Evolutionary conservation across 2,329 filamentous ascomycete species (phyloP).

Genomic region (Coniella lustricola): DNA sequence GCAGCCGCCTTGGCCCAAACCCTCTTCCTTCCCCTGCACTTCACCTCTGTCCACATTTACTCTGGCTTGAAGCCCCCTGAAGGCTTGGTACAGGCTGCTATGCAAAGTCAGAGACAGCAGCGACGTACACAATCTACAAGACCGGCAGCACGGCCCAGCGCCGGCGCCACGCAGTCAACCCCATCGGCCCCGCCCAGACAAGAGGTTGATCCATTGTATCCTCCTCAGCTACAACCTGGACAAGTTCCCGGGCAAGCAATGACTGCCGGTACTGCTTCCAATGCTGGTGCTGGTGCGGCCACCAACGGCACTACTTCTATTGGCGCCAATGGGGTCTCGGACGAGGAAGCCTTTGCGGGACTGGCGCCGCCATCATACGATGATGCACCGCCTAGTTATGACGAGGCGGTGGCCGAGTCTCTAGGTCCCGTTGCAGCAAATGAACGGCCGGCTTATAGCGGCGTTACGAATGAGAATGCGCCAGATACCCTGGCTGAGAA

Average conservation of each 20-base stretch:
- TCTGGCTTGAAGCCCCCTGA: slow-evolving; percentile 80
- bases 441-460: slow-evolving; percentile 61
- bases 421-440: slow-evolving; percentile 56
- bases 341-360: background rate
- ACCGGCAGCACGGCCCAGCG: slow-evolving; percentile 27
- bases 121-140: slow-evolving; percentile 16
- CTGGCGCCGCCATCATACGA: slow-evolving; percentile 42
- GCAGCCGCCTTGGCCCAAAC: slow-evolving; percentile 50
- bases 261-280: background rate
- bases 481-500: slow-evolving; percentile 43
- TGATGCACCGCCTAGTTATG: slow-evolving; percentile 89
- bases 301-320: background rate
- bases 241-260: slow-evolving; percentile 15
- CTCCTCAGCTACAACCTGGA: slow-evolving; percentile 41
- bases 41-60: slow-evolving; percentile 69
- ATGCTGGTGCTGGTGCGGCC: background rate
- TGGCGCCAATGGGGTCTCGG: background rate
- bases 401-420: slow-evolving; percentile 80
- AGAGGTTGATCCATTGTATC: slow-evolving; percentile 46
- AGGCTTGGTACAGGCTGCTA: slow-evolving; percentile 61
- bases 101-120: slow-evolving; percentile 14
- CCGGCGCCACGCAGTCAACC: slow-evolving; percentile 19
- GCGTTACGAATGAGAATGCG: slow-evolving; percentile 54
- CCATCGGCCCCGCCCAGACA: slow-evolving; percentile 19
- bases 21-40: slow-evolving; percentile 69